A percentile compares a stretch with the other conserved stretches of the same genome.
phyloP scores from a whole-genome alignment of 495 filamentous ascomycete genomes.

The Sporormia fimetaria region DNA sequence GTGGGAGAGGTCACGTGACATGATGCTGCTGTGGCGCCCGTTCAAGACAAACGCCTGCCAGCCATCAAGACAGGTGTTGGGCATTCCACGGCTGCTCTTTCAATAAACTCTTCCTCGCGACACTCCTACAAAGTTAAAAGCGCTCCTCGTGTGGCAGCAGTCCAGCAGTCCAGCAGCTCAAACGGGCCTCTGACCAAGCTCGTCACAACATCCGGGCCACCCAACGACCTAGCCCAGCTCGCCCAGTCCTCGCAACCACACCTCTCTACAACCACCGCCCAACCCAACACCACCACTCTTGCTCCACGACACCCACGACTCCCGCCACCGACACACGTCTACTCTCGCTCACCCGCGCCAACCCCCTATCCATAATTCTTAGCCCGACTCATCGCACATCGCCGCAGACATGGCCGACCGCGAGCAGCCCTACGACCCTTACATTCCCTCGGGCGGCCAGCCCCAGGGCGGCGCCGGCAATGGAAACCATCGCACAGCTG shows the following conservation, averaged over 20 bases:
- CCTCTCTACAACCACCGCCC: slow-evolving; percentile 1
- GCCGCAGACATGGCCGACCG: slow-evolving; percentile 49
- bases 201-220: slow-evolving; percentile 11
- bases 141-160: too few species aligned
- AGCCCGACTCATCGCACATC: slow-evolving; percentile 1
- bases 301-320: not conserved
- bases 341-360: not conserved
- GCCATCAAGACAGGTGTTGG: too few species aligned
- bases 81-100: too few species aligned
- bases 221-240: slow-evolving; percentile 7
- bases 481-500: slow-evolving; percentile 55
- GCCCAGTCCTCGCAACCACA: not conserved
- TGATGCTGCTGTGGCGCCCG: too few species aligned
- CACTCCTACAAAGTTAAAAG: too few species aligned
- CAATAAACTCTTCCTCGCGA: too few species aligned
- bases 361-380: slow-evolving; percentile 1
- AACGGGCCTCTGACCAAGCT: slow-evolving; percentile 18
- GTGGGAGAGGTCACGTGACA: too few species aligned
- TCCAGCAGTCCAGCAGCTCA: too few species aligned
- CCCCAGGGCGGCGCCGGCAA: slow-evolving; percentile 51
- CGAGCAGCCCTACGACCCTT: slow-evolving; percentile 80
- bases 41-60: too few species aligned
- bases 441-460: slow-evolving; percentile 58
- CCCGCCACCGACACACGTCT: slow-evolving; percentile 9
- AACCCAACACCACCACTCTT: slow-evolving; percentile 4